Evolutionary conservation across 2,329 filamentous ascomycete species (phyloP).

Genomic region (Exophiala sp.): DNA sequence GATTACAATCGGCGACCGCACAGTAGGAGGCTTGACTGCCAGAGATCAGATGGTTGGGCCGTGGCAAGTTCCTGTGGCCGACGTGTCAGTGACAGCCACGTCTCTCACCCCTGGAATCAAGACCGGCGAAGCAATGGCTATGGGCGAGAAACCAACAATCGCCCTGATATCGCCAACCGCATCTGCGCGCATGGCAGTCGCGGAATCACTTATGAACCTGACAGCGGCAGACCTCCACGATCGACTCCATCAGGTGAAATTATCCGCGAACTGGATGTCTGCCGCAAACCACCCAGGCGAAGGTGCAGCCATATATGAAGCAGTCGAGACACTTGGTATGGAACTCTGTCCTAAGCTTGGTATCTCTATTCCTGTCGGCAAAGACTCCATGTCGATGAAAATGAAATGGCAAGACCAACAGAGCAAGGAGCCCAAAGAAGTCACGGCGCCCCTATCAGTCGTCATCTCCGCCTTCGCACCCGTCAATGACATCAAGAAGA

Average conservation of each 20-base stretch:
- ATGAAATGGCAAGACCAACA: slow-evolving; percentile 81
- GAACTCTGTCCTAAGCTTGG: slow-evolving; percentile 87
- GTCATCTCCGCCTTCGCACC: slow-evolving; percentile 88
- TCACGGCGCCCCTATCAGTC: slow-evolving; percentile 86
- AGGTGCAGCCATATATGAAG: slow-evolving; percentile 87
- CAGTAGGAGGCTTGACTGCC: slow-evolving; percentile 81
- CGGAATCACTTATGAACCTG: slow-evolving; percentile 88
- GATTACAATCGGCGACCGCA: slow-evolving; percentile 92
- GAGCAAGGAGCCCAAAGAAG: slow-evolving; percentile 68
- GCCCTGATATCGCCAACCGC: slow-evolving; percentile 86
- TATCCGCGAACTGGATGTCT: slow-evolving; percentile 99
- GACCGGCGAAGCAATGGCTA: slow-evolving; percentile 93
- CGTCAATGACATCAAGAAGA: slow-evolving; percentile 76
- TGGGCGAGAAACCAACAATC: slow-evolving; percentile 87
- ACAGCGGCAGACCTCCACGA: slow-evolving; percentile 74
- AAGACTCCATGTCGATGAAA: slow-evolving; percentile 99
- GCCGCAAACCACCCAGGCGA: slow-evolving; percentile 92
- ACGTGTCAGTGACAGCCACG: slow-evolving; percentile 88
- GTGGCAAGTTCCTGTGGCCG: slow-evolving; percentile 91
- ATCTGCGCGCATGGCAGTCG: slow-evolving; percentile 94
- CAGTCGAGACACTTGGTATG: slow-evolving; percentile 88
- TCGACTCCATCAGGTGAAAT: slow-evolving; percentile 72
- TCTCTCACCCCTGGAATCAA: slow-evolving; percentile 69
- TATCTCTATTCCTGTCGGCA: slow-evolving; percentile 91
- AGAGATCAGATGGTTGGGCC: slow-evolving; percentile 95